phyloP scores from a whole-genome alignment of 768 basidiomycete species.

The Podaxis mareebaensis region DNA sequence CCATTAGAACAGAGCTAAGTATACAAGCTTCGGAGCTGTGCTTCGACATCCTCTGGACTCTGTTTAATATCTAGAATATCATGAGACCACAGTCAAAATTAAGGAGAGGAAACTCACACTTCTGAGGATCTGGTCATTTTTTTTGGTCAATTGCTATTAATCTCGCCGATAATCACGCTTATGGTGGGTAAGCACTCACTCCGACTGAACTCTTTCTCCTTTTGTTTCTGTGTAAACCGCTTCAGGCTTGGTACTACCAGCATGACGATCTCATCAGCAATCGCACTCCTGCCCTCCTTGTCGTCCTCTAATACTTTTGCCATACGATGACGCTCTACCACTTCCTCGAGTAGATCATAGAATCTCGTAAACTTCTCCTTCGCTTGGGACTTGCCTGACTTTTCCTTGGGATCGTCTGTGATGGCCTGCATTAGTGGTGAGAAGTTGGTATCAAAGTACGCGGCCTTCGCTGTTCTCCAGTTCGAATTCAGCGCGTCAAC shows the following conservation, averaged over 20 bases:
- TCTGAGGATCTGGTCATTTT: constrained; percentile 60
- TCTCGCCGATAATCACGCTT: neutral
- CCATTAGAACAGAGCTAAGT: constrained; percentile 16
- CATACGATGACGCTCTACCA: constrained; percentile 71
- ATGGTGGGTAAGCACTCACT: constrained; percentile 45
- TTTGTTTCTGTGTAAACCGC: constrained; percentile 72
- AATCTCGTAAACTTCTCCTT: constrained; percentile 86
- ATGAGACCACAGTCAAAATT: constrained; percentile 13
- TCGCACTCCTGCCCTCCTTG: constrained; percentile 50
- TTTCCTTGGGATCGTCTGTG: constrained; percentile 62
- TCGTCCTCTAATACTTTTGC: constrained; percentile 75
- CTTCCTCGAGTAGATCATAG: constrained; percentile 79
- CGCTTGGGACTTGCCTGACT: constrained; percentile 55
- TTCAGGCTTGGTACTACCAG: constrained; percentile 75
- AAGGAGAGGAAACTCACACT: constrained; percentile 47
- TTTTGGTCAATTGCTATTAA: neutral
- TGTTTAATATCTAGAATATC: constrained; percentile 70
- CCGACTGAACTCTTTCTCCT: constrained; percentile 83
- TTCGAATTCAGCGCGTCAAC: constrained; percentile 64
- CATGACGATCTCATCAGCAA: constrained; percentile 76
- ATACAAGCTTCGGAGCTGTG: constrained; percentile 67
- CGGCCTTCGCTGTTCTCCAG: constrained; percentile 80
- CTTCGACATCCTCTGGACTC: constrained; percentile 72
- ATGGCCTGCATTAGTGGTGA: constrained; percentile 72
- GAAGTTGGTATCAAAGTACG: constrained; percentile 83